phyloP scores from a whole-genome alignment of 768 basidiomycete species.

The Boletus speciosus region DNA sequence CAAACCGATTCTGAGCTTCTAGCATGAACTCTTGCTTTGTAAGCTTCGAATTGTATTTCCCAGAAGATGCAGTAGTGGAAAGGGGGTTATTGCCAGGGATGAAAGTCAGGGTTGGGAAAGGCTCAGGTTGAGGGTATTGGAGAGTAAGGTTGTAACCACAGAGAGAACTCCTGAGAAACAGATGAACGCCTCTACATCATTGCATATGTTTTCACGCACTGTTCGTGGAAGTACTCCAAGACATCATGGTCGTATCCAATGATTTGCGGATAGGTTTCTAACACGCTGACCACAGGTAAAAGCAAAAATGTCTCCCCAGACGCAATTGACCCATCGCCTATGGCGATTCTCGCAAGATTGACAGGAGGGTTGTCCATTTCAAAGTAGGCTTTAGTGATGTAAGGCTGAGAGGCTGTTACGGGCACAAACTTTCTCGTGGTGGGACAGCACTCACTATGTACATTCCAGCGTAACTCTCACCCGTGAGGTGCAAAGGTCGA shows the following conservation, averaged over 20 bases:
- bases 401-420: slow-evolving; percentile 46
- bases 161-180: slow-evolving; percentile 45
- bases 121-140: slow-evolving; percentile 60
- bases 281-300: slow-evolving; percentile 54
- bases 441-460: slow-evolving; percentile 51
- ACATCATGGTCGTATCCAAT: slow-evolving; percentile 69
- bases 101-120: slow-evolving; percentile 39
- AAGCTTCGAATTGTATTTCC: slow-evolving; percentile 15
- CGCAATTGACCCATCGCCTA: slow-evolving; percentile 65
- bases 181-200: background rate
- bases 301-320: slow-evolving; percentile 49
- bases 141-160: slow-evolving; percentile 67
- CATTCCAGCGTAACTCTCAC: slow-evolving; percentile 74
- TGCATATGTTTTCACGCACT: slow-evolving; percentile 42
- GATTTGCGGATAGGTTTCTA: slow-evolving; percentile 74
- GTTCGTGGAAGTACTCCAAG: slow-evolving; percentile 63
- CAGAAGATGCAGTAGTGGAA: background rate
- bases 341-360: slow-evolving; percentile 61
- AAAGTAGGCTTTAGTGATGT: slow-evolving; percentile 73
- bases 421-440: background rate
- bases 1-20: slow-evolving; percentile 23
- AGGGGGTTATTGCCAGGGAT: slow-evolving; percentile 12
- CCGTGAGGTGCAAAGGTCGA: slow-evolving; percentile 65
- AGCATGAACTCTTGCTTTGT: slow-evolving; percentile 19
- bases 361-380: slow-evolving; percentile 61